Conservation (phyloP, 768 basidiomycete species). For the Pulveroboletus sp. region DNA sequence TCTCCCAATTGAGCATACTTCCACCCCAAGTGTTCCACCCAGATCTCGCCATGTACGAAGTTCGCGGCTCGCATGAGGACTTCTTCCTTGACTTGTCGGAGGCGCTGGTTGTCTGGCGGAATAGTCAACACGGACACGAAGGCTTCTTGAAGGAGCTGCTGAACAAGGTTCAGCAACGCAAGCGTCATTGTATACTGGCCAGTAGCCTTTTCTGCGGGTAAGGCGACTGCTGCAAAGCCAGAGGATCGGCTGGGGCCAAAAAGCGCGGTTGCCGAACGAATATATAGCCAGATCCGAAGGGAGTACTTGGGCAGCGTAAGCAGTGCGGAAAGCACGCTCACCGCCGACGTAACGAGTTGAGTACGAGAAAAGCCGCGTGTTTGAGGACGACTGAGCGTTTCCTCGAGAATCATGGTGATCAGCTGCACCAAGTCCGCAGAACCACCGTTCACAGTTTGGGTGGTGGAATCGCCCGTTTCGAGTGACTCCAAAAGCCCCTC, state of each 20-base stretch:
- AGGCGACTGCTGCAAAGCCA: slow-evolving; percentile 61
- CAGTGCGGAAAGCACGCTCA: slow-evolving; percentile 78
- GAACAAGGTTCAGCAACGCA: slow-evolving; percentile 72
- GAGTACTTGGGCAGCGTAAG: slow-evolving; percentile 72
- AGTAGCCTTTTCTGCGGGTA: slow-evolving; percentile 66
- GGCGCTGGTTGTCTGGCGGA: slow-evolving; percentile 53
- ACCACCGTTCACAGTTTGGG: slow-evolving; percentile 49
- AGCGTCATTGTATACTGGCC: slow-evolving; percentile 83
- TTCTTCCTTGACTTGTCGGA: slow-evolving; percentile 78
- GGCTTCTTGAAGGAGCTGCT: slow-evolving; percentile 73
- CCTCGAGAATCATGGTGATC: slow-evolving; percentile 78
- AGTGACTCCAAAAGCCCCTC: slow-evolving; percentile 64
- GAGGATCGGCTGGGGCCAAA: slow-evolving; percentile 61
- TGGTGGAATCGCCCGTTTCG: slow-evolving; percentile 36
- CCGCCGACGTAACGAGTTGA: slow-evolving; percentile 72
- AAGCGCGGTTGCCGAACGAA: slow-evolving; percentile 74
- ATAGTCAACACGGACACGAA: slow-evolving; percentile 48
- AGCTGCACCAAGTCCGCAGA: slow-evolving; percentile 76
- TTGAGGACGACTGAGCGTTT: slow-evolving; percentile 58
- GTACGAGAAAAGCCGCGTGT: slow-evolving; percentile 46
- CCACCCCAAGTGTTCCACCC: slow-evolving; percentile 86
- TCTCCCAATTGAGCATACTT: slow-evolving; percentile 80
- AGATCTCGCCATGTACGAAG: slow-evolving; percentile 85
- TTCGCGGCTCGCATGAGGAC: slow-evolving; percentile 74
- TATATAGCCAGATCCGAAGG: slow-evolving; percentile 85